Evolutionary conservation across 2,329 filamentous ascomycete species (phyloP).

Genomic region (Delphinella strobiligena): DNA sequence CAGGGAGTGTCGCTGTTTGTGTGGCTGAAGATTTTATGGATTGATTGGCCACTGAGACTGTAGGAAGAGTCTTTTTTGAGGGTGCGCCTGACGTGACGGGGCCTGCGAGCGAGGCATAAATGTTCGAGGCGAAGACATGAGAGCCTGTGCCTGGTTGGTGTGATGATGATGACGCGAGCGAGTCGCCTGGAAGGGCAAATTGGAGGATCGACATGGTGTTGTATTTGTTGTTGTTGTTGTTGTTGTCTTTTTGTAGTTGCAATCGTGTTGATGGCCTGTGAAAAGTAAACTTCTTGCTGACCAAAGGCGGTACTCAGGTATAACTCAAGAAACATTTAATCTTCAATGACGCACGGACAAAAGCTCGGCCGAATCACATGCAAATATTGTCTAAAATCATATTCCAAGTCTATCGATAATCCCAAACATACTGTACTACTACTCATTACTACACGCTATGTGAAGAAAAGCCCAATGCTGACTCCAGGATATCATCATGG

Average conservation of each 20-base stretch:
- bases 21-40: constrained; percentile 4
- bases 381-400: too few species aligned
- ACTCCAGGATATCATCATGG: not conserved
- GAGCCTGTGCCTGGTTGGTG: constrained; percentile 72
- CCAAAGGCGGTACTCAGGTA: too few species aligned
- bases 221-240: not conserved
- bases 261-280: too few species aligned
- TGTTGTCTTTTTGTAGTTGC: too few species aligned
- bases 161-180: constrained; percentile 54
- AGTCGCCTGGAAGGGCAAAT: constrained; percentile 68
- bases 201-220: constrained; percentile 4
- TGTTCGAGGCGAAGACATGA: constrained; percentile 61
- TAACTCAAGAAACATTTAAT: too few species aligned
- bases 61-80: constrained; percentile 41
- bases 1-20: constrained; percentile 47
- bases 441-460: not conserved
- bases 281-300: too few species aligned
- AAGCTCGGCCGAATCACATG: not conserved
- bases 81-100: constrained; percentile 30
- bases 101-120: constrained; percentile 76
- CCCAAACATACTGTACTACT: not conserved
- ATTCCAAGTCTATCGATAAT: too few species aligned
- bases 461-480: not conserved
- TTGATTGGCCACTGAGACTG: constrained; percentile 24
- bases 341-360: not conserved